Percentiles rank a stretch among this genome's conserved stretches.
Conservation (phyloP, 805 yeast species). For the Soucietia sequanensis region DNA sequence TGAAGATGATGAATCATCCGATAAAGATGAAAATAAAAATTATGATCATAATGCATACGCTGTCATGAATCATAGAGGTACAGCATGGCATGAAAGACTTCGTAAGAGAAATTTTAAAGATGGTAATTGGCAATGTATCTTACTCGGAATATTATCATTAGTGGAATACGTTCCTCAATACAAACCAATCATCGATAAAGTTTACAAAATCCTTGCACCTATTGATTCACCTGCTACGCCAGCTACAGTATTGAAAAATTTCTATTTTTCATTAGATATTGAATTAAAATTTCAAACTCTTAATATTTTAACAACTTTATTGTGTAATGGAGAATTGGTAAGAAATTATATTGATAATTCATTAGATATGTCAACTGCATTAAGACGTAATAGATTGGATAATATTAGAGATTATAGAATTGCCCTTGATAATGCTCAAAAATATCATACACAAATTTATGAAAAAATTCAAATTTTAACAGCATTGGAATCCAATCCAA, state of each 20-base stretch:
- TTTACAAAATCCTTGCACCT: constrained; percentile 61
- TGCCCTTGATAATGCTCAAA: constrained; percentile 50
- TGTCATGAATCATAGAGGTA: constrained; percentile 55
- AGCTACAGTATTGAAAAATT: constrained; percentile 49
- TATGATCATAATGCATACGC: constrained; percentile 44
- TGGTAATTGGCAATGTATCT: constrained; percentile 80
- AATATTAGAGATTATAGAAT: constrained; percentile 57
- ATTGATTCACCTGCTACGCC: constrained; percentile 48
- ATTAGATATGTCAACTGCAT: constrained; percentile 57
- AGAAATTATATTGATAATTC: constrained; percentile 66
- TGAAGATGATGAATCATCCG: constrained; percentile 14
- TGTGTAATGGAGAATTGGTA: constrained; percentile 57
- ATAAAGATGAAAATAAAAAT: constrained; percentile 17
- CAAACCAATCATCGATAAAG: constrained; percentile 45
- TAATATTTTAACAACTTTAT: constrained; percentile 60
- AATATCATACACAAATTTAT: constrained; percentile 20
- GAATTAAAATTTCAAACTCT: constrained; percentile 57
- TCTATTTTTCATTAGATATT: constrained; percentile 50
- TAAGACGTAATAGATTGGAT: constrained; percentile 69
- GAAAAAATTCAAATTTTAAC: constrained; percentile 10
- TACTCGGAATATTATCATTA: constrained; percentile 68
- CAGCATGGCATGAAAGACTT: constrained; percentile 76
- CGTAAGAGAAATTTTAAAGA: constrained; percentile 72
- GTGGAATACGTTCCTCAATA: constrained; percentile 59
- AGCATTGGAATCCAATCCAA: constrained; percentile 9